These are phyloP conservation scores for Hymenoscyphus occultus DNA, from an alignment of 2,329 filamentous ascomycete genomes.

Conservation along the genomic window DNA sequence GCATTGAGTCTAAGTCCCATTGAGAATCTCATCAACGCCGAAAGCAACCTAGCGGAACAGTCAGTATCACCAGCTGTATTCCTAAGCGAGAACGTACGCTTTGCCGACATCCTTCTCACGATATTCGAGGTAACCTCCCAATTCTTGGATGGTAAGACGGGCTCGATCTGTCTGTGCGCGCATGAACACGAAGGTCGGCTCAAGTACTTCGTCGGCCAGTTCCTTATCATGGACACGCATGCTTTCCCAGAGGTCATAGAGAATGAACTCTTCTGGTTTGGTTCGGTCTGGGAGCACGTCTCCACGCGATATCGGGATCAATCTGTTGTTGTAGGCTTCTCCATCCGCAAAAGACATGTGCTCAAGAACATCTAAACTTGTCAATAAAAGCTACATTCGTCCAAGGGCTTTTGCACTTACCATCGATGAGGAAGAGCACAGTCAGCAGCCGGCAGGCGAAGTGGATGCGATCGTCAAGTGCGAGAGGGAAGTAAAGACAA, in stretches of 20 bases:
- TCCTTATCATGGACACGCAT: background rate
- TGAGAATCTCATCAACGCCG: background rate
- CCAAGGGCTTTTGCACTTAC: background rate
- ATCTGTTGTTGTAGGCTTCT: background rate
- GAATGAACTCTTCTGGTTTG: background rate
- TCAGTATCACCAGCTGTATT: too few relatives aligned
- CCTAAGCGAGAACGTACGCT: background rate
- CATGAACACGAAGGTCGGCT: background rate
- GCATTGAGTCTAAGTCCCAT: background rate
- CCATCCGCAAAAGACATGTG: background rate
- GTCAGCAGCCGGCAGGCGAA: background rate
- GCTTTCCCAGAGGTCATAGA: background rate
- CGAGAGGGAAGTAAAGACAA: background rate
- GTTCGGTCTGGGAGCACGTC: background rate
- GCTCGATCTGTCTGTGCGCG: background rate
- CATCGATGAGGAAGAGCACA: conserved; percentile 1
- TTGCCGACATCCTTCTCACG: background rate
- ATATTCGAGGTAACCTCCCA: background rate
- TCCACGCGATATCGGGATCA: background rate
- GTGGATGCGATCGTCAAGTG: background rate
- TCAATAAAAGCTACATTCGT: background rate
- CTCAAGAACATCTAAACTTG: background rate
- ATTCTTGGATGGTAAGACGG: background rate
- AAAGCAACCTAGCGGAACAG: background rate
- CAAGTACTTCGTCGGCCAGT: background rate